These are phyloP conservation scores for Ophiorrhiza pumila DNA, from an alignment of 257 asterid species.

Conservation along the genomic window DNA sequence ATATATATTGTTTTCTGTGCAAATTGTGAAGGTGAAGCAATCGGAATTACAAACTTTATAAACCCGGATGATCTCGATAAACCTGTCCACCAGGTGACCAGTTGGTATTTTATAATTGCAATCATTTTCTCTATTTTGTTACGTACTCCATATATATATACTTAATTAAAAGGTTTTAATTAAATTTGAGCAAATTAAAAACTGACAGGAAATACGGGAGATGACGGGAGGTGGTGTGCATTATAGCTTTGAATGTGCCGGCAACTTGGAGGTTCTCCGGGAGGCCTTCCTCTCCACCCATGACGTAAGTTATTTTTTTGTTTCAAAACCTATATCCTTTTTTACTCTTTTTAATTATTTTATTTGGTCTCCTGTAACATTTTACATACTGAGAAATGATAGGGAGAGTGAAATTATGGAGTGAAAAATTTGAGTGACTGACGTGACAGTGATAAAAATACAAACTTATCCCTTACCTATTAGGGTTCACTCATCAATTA, in stretches of 20 bases:
- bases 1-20: neutral
- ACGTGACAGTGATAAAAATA: no score
- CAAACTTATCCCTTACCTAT: no score
- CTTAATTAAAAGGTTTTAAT: no score
- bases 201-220: constrained; percentile 72
- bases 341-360: no score
- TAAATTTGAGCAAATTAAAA: no score
- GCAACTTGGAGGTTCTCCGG: constrained; percentile 77
- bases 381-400: no score
- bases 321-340: no score
- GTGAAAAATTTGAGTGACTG: no score
- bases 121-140: neutral
- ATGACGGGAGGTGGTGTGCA: constrained; percentile 80
- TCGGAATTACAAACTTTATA: constrained; percentile 83
- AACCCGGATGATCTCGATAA: constrained; percentile 61
- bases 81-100: constrained; percentile 64
- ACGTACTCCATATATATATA: no score
- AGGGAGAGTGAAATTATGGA: no score
- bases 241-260: constrained; percentile 87
- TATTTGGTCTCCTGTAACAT: no score
- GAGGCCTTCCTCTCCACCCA: constrained; percentile 90
- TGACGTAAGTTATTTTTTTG: constrained; percentile 66
- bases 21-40: constrained; percentile 46
- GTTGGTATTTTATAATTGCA: neutral
- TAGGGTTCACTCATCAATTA: no score